A percentile compares a stretch with the other conserved stretches of the same genome.
These are phyloP conservation scores for Gossypium longicalyx DNA, from an alignment of 345 rosid species.

Conservation along the genomic window DNA sequence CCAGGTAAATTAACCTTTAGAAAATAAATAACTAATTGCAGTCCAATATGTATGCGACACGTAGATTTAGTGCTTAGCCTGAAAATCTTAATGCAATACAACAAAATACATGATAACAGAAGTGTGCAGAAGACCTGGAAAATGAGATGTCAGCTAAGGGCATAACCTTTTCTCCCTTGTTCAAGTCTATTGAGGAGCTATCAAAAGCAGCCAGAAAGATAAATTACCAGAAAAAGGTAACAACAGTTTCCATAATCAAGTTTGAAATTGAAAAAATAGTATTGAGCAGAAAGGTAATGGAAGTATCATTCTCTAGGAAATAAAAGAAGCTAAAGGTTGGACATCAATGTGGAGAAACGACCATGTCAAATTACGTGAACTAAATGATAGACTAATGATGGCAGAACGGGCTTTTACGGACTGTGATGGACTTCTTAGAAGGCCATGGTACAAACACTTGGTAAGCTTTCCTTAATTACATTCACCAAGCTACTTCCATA, in stretches of 20 bases:
- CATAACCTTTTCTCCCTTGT: constrained; percentile 41
- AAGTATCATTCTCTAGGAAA: neutral
- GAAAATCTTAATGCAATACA: constrained; percentile 6
- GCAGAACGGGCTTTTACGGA: constrained; percentile 76
- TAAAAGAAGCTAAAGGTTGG: constrained; percentile 33
- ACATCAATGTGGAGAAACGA: neutral
- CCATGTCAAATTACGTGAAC: constrained; percentile 31
- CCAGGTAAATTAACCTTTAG: constrained; percentile 36
- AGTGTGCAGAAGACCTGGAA: constrained; percentile 48
- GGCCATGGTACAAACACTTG: constrained; percentile 77
- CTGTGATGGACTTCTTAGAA: constrained; percentile 57
- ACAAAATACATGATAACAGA: constrained; percentile 30
- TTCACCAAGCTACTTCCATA: neutral
- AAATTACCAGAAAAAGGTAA: constrained; percentile 50
- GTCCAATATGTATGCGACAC: neutral
- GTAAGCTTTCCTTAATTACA: constrained; percentile 26
- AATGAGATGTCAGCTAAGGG: constrained; percentile 34
- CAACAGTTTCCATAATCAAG: constrained; percentile 7
- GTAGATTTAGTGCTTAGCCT: neutral
- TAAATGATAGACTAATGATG: constrained; percentile 79
- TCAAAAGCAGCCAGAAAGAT: constrained; percentile 47
- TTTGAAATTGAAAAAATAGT: neutral
- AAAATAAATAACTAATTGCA: neutral
- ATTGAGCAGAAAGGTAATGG: constrained; percentile 1
- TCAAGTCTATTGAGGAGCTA: constrained; percentile 56